Conservation (phyloP, 1,139 yeast genomes). For the Debaryomycetaceae sp. region DNA sequence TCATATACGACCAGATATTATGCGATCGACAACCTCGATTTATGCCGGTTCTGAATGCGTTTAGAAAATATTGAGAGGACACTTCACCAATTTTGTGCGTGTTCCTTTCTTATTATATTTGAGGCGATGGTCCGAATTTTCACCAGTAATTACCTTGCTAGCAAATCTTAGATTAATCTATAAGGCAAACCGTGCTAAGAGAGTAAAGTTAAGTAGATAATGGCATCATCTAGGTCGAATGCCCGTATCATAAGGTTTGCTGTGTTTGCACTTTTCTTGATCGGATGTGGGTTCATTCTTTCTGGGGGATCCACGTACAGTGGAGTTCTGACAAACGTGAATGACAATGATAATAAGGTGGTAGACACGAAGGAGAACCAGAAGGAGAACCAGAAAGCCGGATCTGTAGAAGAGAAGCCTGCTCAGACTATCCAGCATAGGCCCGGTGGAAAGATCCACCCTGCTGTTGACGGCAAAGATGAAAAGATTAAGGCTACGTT, state of each 20-base stretch:
- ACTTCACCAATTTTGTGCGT: background rate
- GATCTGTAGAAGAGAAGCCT: conserved; percentile 7
- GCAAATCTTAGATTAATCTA: no score
- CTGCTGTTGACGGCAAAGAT: conserved; percentile 7
- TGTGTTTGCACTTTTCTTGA: conserved; percentile 54
- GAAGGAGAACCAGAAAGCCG: conserved; percentile 9
- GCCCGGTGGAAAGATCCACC: background rate
- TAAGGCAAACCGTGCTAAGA: no score
- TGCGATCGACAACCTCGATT: no score
- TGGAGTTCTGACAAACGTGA: conserved; percentile 7
- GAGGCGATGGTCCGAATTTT: background rate
- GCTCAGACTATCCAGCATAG: background rate
- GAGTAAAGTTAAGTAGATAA: no score
- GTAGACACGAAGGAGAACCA: conserved; percentile 1
- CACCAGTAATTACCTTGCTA: background rate
- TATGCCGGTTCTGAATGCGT: no score
- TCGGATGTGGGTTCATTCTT: conserved; percentile 57
- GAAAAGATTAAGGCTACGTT: conserved; percentile 41
- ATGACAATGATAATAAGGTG: background rate
- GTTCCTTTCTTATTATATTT: background rate
- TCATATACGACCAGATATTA: no score
- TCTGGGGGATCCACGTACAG: conserved; percentile 56
- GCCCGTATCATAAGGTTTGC: conserved; percentile 63
- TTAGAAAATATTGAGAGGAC: no score
- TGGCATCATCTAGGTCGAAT: conserved; percentile 51